Evolutionary conservation across 2,329 filamentous ascomycete species (phyloP).

Genomic region (Fusarium sp.): DNA sequence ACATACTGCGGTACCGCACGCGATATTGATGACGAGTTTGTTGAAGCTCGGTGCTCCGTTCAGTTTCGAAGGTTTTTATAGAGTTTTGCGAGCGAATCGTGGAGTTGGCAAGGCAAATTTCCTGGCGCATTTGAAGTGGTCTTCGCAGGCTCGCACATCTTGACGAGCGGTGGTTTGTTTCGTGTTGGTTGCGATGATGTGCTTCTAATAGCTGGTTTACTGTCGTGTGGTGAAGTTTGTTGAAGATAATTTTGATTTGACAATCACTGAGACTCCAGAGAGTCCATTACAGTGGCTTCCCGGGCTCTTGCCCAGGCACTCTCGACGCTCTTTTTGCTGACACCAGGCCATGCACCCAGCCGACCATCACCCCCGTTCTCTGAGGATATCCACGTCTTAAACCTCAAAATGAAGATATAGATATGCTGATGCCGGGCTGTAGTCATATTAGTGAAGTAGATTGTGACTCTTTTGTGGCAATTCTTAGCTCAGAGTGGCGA

Average conservation of each 20-base stretch:
- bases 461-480: no score
- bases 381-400: accelerated
- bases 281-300: no score
- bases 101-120: accelerated
- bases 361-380: neutral
- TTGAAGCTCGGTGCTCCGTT: no score
- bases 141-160: neutral
- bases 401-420: neutral
- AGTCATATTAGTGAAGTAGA: no score
- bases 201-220: accelerated
- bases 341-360: accelerated
- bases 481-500: no score
- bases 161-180: neutral
- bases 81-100: neutral
- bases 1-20: neutral
- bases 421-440: no score
- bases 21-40: accelerated
- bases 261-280: accelerated
- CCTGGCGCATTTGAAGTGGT: neutral
- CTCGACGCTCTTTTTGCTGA: neutral
- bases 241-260: accelerated
- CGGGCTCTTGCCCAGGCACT: neutral
- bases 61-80: accelerated
- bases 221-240: neutral
- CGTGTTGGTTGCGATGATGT: accelerated